Evolutionary conservation across 2,329 filamentous ascomycete species (phyloP), one percentile per base, ranked within the genome.

Genomic region (Penicillium polonicum): DNA sequence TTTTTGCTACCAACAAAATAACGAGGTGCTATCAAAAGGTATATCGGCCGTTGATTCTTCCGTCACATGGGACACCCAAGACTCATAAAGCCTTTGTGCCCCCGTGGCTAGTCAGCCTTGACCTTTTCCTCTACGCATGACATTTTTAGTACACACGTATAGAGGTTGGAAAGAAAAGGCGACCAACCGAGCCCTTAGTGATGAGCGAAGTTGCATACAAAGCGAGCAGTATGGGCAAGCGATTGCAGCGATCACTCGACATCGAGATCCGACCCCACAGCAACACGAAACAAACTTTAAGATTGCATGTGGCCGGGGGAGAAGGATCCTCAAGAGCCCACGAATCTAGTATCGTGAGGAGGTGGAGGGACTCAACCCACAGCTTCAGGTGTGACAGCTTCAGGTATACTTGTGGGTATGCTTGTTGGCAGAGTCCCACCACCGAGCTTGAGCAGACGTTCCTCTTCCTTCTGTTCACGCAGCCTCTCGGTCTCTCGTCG

Each of bases 401-500:
- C 45, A 3, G 45, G 45, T 48, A 48, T 48, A 48, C 54, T 25
- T 55, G 58, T 27, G 48, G 63, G 49, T 54, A 31, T 45, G 6
- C 27, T 60, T 45, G 64, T 59, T 10, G 70, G 68, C 21, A 70
- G 29, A 17, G 60, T 52, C 19, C 55, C 58, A 12, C 76, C 75
- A 29, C 71, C 57, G 21, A 76, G 58, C 59, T 70, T 73, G 38
- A 72, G 74, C 55, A 87, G 66, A 29, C 85, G 73, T 66, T 96
- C 91, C 65, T 91, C 88, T 75, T 97, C 93, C 74, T 89, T 92
- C 79, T 82, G 82, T 62, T 86, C 82, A 49, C 87, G 82, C 31
- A 93, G 72, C 3, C 83, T 85, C 72, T 96, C 91, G 0, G 94
- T 99, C 80, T 97, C 92, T 68, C 82, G 81, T 59, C 94, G 85